Evolutionary conservation across 345 rosid genomes (phyloP), one percentile per base, ranked within the genome.

Genomic region (Ricinus communis): DNA sequence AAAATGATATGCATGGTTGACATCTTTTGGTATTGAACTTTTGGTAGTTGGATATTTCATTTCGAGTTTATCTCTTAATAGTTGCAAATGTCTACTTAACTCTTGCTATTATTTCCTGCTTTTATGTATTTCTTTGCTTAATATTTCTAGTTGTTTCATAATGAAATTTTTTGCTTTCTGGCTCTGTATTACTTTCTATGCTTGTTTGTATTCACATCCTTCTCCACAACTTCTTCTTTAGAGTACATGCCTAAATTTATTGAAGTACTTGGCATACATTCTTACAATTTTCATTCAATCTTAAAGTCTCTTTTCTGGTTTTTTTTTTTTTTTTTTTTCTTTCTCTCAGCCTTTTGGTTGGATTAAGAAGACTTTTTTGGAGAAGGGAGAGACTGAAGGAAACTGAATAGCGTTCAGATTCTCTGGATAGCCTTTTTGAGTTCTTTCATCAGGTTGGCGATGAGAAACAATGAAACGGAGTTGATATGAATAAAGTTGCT

Each of bases 291-390:
- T 11, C 31, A n/a, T n/a, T n/a, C n/a, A n/a, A n/a, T n/a, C n/a
- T n/a, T 43, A 43, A 43, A 53, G 21, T 53, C 16, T 24, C 13
- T 25, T 28, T 24, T 55, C 2, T 24, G 11, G 0, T 25, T 38
- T 6, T 13, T 24, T 41, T 57, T 69, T 49, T 25, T 45, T 25
- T 66, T 43, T 43, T 9, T 43, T 12, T 43, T 43, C 12, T 43
- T 43, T 54, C 55, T 24, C 14, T 30, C 91, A 95, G 97, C 99
- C 99, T 4, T 90, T 91, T 74, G 88, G 73, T 83, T 95, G 97
- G 97, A 73, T 95, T 61, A 90, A 86, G 88, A 95, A 80, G 86
- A 91, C 97, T 13, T 91, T 90, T 76, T 71, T 90, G 0, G 97
- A 90, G 80, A 90, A 87, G 73, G 85, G 74, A 0, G 77, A 71